Evolutionary conservation across 176 grass and related monocot genomes (phyloP).

Genomic region (Elymus sibiricus): DNA sequence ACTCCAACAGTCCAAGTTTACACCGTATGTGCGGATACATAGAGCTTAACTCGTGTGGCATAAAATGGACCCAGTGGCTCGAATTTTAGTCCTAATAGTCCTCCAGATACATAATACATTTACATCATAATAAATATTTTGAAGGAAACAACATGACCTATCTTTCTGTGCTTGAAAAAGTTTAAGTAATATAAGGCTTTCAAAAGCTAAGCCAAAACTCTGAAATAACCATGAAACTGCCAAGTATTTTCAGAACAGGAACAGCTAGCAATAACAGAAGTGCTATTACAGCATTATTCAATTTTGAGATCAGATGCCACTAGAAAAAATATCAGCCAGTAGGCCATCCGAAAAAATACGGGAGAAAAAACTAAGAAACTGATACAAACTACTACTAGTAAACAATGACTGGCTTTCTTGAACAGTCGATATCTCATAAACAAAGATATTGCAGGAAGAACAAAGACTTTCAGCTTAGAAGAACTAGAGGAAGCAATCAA

Average conservation of each 20-base stretch:
- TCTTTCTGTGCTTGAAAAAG: background rate
- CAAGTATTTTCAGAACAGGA: background rate
- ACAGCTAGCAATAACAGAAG: background rate
- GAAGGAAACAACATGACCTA: background rate
- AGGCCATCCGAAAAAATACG: background rate
- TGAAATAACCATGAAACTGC: background rate
- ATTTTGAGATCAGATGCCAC: background rate
- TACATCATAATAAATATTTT: background rate
- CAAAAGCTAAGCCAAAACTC: background rate
- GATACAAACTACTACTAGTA: background rate
- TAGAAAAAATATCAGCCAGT: background rate
- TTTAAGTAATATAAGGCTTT: background rate
- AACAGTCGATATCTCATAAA: background rate
- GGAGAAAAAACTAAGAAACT: background rate
- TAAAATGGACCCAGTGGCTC: background rate
- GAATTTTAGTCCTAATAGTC: background rate
- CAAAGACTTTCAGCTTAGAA: no score
- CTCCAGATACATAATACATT: constrained; percentile 3
- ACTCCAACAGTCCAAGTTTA: background rate
- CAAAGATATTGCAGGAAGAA: background rate
- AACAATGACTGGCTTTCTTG: background rate
- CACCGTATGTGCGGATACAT: background rate
- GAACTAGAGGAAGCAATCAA: background rate
- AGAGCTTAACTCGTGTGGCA: background rate
- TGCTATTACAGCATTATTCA: background rate